These are phyloP conservation scores for Trichoderma orchidacearum DNA, from an alignment of 495 filamentous ascomycete species.

Conservation along the genomic window DNA sequence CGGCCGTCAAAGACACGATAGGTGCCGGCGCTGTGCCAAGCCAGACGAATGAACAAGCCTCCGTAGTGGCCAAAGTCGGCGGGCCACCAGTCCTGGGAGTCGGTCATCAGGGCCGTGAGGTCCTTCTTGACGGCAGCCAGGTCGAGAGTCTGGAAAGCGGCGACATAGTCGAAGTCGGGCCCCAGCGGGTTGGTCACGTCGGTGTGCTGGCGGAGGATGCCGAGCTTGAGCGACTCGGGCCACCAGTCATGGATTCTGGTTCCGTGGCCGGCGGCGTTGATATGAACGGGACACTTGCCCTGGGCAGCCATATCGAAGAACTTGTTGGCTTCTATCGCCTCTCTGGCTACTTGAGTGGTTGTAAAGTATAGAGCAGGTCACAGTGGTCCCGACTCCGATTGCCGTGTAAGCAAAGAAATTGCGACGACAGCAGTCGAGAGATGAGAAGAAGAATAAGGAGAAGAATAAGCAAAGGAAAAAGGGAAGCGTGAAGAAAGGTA, in stretches of 20 bases:
- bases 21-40: slow-evolving; percentile 56
- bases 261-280: slow-evolving; percentile 40
- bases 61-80: slow-evolving; percentile 69
- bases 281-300: neutral
- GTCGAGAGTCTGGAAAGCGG: slow-evolving; percentile 56
- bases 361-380: no score
- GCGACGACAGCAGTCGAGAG: neutral
- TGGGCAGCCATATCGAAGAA: no score
- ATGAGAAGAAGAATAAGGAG: neutral
- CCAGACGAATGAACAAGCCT: slow-evolving; percentile 63
- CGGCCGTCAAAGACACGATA: slow-evolving; percentile 61
- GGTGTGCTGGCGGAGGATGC: slow-evolving; percentile 60
- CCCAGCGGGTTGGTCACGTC: slow-evolving; percentile 41
- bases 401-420: no score
- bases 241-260: slow-evolving; percentile 57
- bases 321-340: no score
- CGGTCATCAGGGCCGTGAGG: slow-evolving; percentile 49
- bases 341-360: no score
- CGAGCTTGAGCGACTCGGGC: slow-evolving; percentile 48
- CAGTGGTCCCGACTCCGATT: no score
- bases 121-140: slow-evolving; percentile 61
- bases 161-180: slow-evolving; percentile 52
- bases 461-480: neutral
- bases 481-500: neutral
- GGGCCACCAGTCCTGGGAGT: slow-evolving; percentile 66